Conservation (phyloP, 2,329 filamentous ascomycete genomes). For the Mycosphaerella sp. region DNA sequence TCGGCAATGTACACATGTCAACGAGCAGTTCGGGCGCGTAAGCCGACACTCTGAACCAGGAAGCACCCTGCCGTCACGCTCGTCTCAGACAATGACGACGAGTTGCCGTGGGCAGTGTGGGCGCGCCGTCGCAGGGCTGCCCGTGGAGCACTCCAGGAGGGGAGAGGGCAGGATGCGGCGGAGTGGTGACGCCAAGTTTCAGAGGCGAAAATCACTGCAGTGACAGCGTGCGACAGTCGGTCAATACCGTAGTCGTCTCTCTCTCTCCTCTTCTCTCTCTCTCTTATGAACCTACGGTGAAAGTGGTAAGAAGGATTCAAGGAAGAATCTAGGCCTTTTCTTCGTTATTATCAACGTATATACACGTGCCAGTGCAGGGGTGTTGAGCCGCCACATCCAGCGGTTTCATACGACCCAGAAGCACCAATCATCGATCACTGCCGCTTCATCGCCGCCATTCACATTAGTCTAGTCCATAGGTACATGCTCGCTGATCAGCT, state of each 20-base stretch:
- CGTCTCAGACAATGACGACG: not conserved
- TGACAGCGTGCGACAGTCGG: not conserved
- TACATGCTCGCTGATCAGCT: not conserved
- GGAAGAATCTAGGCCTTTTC: not conserved
- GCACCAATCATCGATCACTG: not conserved
- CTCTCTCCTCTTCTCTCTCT: too few relatives aligned
- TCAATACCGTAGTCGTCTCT: not conserved
- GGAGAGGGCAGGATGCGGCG: not conserved
- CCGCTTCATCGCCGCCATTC: too few relatives aligned
- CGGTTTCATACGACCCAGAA: not conserved
- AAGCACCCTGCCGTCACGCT: not conserved
- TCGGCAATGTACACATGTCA: slow-evolving; percentile 10
- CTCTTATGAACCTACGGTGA: not conserved
- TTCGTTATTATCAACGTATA: not conserved
- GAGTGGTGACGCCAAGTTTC: not conserved
- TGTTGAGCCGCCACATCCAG: not conserved
- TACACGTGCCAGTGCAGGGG: not conserved
- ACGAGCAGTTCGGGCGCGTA: not conserved
- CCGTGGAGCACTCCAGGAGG: not conserved
- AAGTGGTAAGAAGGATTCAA: not conserved
- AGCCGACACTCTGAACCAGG: slow-evolving; percentile 3
- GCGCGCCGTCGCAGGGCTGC: not conserved
- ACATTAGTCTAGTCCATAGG: too few relatives aligned
- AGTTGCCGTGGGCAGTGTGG: not conserved
- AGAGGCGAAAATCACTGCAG: not conserved